Percentiles rank a stretch among this genome's conserved stretches.
phyloP scores from a whole-genome alignment of 2,329 filamentous ascomycete genomes.

The Aureobasidium sp. region DNA sequence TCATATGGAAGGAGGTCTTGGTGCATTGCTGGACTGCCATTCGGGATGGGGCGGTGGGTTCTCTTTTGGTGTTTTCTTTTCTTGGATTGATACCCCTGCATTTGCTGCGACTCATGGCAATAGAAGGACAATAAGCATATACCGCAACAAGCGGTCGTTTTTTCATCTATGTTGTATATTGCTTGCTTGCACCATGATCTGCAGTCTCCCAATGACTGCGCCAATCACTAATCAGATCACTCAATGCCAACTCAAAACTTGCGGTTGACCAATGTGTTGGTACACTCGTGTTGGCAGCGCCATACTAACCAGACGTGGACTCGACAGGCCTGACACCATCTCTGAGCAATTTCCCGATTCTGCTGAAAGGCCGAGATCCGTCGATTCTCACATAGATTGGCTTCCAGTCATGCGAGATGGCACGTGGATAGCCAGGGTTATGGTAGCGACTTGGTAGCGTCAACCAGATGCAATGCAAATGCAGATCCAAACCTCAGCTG shows the following conservation, averaged over 20 bases:
- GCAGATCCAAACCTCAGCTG: neutral
- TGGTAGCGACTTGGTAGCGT: neutral
- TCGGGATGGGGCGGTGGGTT: neutral
- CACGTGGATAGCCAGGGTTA: slow-evolving; percentile 5
- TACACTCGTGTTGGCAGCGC: neutral
- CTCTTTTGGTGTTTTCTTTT: neutral
- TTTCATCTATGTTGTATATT: neutral
- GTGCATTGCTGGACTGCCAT: neutral
- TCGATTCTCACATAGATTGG: neutral
- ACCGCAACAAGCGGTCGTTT: neutral
- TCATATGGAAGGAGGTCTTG: neutral
- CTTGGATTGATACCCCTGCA: slow-evolving; percentile 8
- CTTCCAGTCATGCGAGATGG: neutral
- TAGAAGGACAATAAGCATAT: slow-evolving; percentile 2
- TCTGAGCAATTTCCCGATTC: neutral
- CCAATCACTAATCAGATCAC: neutral
- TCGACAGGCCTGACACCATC: neutral
- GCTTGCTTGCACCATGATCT: neutral
- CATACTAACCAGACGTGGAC: neutral
- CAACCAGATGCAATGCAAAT: neutral
- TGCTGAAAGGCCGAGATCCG: neutral
- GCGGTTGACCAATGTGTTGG: neutral
- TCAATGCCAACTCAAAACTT: neutral
- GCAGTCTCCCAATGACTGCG: neutral
- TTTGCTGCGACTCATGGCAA: slow-evolving; percentile 9